Base-by-base conservation (phyloP, 1,139 yeast genomes). In the Kodamaea alishanica region DNA sequence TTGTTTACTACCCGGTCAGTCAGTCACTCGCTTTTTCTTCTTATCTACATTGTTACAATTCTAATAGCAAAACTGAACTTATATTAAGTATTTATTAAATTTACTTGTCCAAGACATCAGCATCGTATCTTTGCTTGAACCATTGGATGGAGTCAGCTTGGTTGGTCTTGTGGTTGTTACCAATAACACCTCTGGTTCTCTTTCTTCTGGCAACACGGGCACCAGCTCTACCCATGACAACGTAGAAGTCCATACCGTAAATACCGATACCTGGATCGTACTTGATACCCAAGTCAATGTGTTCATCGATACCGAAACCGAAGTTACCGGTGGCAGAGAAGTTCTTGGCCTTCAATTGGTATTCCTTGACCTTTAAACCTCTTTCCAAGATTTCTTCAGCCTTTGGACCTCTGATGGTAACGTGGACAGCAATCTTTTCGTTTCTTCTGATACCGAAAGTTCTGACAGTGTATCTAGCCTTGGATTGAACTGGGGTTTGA, bases 231-330 rank as follows among this genome's bases (percentile, higher is more conserved):
- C 97, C 97, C 81, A 92, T 79, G 69, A 90, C 97, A 69, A 92
- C 92, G 92, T 89, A 94, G 85, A 92, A 92, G 78, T 92, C 98
- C 99, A 92, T 92, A 83, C 99, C 98, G 92, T 92, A 94, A 73
- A 92, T 92, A 75, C 98, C 98, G 67, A 92, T 94, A 70, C 87
- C 81, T 75, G 99, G 99, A 76, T 94, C 98, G 80, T 92, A 92
- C 82, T 94, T 94, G 86, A 92, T 92, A 83, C 98, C 98, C 75
- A 92, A 84, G 75, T 92, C 99, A 67, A 92, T 92, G 84, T 92
- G 99, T 82, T 92, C 99, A 63, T 87, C 88, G 70, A 92, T 82
- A 85, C 99, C 99, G 84, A 92, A 92, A 80, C 98, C 99, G 67
- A 92, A 92, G 97, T 92, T 94, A 78, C 99, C 99, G 67, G 97